Evolutionary conservation across 228 moss, liverwort and hornwort genomes (phyloP).

Genomic region (Sphagnum fallax): DNA sequence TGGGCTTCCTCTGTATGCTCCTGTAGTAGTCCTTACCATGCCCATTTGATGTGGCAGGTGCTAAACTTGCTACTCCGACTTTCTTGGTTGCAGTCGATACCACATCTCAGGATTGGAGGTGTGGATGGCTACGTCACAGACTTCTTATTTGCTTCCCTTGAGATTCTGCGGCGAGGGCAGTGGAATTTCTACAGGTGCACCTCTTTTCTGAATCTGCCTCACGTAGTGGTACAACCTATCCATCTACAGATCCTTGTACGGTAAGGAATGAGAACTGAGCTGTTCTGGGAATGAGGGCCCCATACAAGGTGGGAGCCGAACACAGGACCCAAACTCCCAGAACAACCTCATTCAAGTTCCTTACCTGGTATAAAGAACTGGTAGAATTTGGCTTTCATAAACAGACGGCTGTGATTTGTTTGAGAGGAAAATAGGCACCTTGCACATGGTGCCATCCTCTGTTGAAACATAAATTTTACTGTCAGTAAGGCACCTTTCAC

Average conservation of each 20-base stretch:
- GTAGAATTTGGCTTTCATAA: too few relatives aligned
- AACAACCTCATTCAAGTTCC: too few relatives aligned
- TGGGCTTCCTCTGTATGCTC: background rate
- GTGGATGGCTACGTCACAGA: conserved; percentile 37
- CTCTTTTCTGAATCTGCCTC: background rate
- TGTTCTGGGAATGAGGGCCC: background rate
- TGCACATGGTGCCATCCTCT: too few relatives aligned
- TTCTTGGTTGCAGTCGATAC: conserved; percentile 69
- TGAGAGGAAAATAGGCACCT: too few relatives aligned
- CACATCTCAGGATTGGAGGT: conserved; percentile 44
- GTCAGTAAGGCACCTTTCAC: too few relatives aligned
- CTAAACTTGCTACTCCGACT: conserved; percentile 29
- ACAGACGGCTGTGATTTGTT: too few relatives aligned
- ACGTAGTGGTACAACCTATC: background rate
- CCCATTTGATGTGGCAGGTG: conserved; percentile 5
- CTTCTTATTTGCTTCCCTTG: conserved; percentile 14
- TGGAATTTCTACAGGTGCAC: conserved; percentile 59
- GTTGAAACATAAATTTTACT: too few relatives aligned
- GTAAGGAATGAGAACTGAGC: background rate
- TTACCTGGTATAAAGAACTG: too few relatives aligned
- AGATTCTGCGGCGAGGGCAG: conserved; percentile 38
- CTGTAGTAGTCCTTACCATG: background rate
- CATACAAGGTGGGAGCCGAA: background rate
- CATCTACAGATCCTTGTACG: background rate
- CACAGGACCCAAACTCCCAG: background rate